Conservation (phyloP, 148 eudicot genomes). For the Diospyros lotus region DNA sequence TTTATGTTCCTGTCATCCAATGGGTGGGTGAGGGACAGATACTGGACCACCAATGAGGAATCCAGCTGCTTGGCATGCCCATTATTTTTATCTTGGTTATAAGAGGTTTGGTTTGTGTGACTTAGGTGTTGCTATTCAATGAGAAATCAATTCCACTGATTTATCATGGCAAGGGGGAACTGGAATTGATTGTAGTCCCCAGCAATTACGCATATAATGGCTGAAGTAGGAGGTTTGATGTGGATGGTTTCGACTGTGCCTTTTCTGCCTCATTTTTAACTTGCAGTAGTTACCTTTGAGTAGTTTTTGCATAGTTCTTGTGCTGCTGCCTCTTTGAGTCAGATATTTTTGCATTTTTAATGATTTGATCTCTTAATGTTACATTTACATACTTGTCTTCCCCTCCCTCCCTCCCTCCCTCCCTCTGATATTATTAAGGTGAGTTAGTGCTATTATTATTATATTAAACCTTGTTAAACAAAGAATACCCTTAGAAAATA, state of each 20-base stretch:
- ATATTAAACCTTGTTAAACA: no score
- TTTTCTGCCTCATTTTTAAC: neutral
- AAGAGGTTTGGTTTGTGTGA: slow-evolving; percentile 7
- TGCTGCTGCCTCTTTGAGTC: neutral
- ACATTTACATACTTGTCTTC: no score
- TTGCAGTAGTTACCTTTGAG: neutral
- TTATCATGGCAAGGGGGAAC: no score
- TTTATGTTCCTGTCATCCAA: neutral
- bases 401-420: no score
- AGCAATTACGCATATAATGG: neutral
- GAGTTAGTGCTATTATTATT: no score
- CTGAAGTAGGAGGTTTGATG: neutral
- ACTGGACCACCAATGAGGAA: neutral
- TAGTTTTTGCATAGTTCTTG: neutral
- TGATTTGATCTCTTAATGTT: no score
- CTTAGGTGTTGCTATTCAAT: neutral
- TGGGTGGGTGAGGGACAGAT: neutral
- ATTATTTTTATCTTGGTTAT: neutral
- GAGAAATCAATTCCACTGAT: neutral
- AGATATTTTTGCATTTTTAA: neutral
- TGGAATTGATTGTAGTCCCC: neutral
- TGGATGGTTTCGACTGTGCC: neutral
- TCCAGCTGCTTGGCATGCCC: neutral
- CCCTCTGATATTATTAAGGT: no score
- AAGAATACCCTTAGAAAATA: no score